Conservation (phyloP, 805 yeast species). For the Saturnispora diversa region DNA sequence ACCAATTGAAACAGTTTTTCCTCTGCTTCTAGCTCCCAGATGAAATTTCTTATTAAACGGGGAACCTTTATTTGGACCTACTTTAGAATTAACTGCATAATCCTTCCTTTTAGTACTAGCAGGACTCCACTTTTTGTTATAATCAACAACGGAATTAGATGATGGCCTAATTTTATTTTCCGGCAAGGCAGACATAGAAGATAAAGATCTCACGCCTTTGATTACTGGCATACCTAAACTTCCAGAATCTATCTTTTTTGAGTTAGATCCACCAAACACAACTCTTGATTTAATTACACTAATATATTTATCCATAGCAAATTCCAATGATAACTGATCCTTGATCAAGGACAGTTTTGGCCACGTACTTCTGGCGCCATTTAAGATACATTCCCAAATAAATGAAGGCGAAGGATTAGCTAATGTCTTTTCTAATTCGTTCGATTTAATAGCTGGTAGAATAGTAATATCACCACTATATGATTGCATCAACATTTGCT, state of each 20-base stretch:
- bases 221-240: slow-evolving; percentile 6
- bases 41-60: background rate
- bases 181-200: slow-evolving; percentile 1
- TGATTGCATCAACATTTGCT: slow-evolving; percentile 72
- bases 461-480: slow-evolving; percentile 94
- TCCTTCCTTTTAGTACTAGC: background rate
- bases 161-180: background rate
- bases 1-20: background rate
- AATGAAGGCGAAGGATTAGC: slow-evolving; percentile 78
- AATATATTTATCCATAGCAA: slow-evolving; percentile 76
- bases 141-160: slow-evolving; percentile 4
- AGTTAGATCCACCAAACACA: slow-evolving; percentile 29
- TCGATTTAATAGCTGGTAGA: slow-evolving; percentile 60
- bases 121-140: background rate
- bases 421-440: slow-evolving; percentile 56
- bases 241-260: background rate
- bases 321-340: slow-evolving; percentile 86
- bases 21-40: background rate
- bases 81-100: background rate
- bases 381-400: slow-evolving; percentile 54
- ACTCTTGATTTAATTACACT: slow-evolving; percentile 55
- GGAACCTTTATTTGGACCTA: background rate
- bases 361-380: slow-evolving; percentile 94
- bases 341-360: slow-evolving; percentile 77
- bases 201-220: slow-evolving; percentile 4